A percentile compares a stretch with the other conserved stretches of the same genome.
These are phyloP conservation scores for Podosphaera fusca DNA, from an alignment of 2,329 filamentous ascomycete species.

Conservation along the genomic window DNA sequence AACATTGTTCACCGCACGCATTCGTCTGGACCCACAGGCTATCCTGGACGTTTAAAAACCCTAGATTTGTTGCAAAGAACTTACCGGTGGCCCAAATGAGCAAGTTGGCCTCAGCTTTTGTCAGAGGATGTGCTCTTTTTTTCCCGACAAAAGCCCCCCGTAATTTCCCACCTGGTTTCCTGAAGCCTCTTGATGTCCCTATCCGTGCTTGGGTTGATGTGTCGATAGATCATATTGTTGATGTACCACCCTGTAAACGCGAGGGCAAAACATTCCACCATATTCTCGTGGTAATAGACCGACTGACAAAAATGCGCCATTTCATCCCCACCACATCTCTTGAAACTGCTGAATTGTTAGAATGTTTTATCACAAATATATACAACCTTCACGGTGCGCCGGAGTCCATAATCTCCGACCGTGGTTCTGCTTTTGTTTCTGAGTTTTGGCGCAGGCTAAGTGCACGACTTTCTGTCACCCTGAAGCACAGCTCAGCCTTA, in stretches of 20 bases:
- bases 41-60: not conserved
- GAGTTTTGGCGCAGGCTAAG: no score
- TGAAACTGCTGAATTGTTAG: no score
- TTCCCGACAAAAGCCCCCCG: no score
- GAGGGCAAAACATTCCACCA: not conserved
- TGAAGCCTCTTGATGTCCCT: no score
- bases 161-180: no score
- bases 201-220: no score
- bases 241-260: not conserved
- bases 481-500: no score
- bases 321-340: no score
- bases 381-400: conserved; percentile 1
- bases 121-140: no score
- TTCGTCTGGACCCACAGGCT: not conserved
- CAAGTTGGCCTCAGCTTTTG: not conserved
- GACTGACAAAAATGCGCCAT: not conserved
- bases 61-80: not conserved
- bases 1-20: not conserved
- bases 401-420: conserved; percentile 4
- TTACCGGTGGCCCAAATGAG: not conserved
- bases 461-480: no score
- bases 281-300: not conserved
- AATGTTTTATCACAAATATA: no score
- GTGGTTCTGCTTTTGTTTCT: conserved; percentile 4
- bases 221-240: no score